A percentile compares a stretch with the other conserved stretches of the same genome.
Evolutionary conservation across 2,329 filamentous ascomycete species (phyloP).

Genomic region (Juglanconis oblonga): DNA sequence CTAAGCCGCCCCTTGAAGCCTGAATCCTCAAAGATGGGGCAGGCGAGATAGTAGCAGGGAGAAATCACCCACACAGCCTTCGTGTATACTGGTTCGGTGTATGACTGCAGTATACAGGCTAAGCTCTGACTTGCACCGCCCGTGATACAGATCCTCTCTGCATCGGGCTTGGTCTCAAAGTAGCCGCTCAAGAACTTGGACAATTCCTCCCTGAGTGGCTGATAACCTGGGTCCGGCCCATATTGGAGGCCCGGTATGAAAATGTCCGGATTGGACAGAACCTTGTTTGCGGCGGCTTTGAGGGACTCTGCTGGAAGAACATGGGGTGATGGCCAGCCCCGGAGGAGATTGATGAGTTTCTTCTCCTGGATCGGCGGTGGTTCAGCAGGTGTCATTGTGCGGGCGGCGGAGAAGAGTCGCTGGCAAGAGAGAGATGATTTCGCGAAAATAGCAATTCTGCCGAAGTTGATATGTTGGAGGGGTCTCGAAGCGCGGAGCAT

Average conservation of each 20-base stretch:
- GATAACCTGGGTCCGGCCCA: slow-evolving; percentile 73
- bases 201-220: slow-evolving; percentile 65
- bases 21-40: slow-evolving; percentile 79
- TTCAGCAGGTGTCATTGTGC: slow-evolving; percentile 14
- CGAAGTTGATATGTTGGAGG: not conserved
- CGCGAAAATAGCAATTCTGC: not conserved
- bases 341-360: slow-evolving; percentile 59
- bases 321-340: slow-evolving; percentile 62
- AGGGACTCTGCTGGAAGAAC: slow-evolving; percentile 67
- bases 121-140: slow-evolving; percentile 84
- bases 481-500: not conserved
- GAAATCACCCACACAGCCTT: slow-evolving; percentile 75
- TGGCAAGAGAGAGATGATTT: not conserved
- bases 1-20: slow-evolving; percentile 67
- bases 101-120: slow-evolving; percentile 73
- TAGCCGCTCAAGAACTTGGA: slow-evolving; percentile 67
- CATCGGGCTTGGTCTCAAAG: slow-evolving; percentile 46
- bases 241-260: slow-evolving; percentile 56
- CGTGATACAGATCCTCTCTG: slow-evolving; percentile 71
- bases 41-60: slow-evolving; percentile 82
- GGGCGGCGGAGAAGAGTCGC: not conserved
- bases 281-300: slow-evolving; percentile 55
- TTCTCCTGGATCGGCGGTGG: slow-evolving; percentile 21
- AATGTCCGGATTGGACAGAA: slow-evolving; percentile 58
- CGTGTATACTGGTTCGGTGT: slow-evolving; percentile 75